Base-by-base conservation (phyloP, 2,329 filamentous ascomycete species). In the Bipolaris sorokiniana region DNA sequence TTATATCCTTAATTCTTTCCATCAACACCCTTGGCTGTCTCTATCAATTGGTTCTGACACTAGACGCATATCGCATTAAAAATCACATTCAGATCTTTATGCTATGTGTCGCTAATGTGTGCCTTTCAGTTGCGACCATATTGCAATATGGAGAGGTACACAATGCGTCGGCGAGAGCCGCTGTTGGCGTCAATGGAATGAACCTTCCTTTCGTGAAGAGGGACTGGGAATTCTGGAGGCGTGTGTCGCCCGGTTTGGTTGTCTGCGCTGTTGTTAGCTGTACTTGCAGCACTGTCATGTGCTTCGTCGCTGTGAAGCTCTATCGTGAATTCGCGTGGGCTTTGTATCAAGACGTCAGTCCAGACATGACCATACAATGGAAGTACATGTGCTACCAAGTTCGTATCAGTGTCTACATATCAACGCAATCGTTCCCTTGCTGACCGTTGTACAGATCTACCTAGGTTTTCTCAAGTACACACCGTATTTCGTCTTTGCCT, bases 61-160 rank as follows among this genome's bases (percentile, higher is more conserved):
- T 69, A 7, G 68, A 72, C 37, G 65, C 68, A 7, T 54, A 66
- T 15, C 60, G 62, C 10, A 60, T 62, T 40, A 68, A 68, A 36
- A 70, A 70, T 44, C 65, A 65, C 34, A 58, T 70, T 9, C 68
- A 72, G 48, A 40, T 70, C 1, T 66, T 66, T 7, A 59, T 56
- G 7, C 56, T 63, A 44, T 65, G 64, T 37, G 40, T 63, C n/a
- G 60, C 60, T 36, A 67, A 71, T 36, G 34, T 63, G 7, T 63
- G 58, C 22, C 47, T 71, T 6, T 61, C 62, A 7, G 28, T 63
- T 1, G 63, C 62, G 2, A 56, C 64, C 5, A 33, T 65, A 23
- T 53, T 71, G 60, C 63, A 62, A n/a, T 66, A 66, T 28, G 46
- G 44, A n/a, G 64, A 69, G 34, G 61, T 59, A 6, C 23, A 41